Conservation (phyloP, 2,329 filamentous ascomycete species). For the Aspergillus versicolor region DNA sequence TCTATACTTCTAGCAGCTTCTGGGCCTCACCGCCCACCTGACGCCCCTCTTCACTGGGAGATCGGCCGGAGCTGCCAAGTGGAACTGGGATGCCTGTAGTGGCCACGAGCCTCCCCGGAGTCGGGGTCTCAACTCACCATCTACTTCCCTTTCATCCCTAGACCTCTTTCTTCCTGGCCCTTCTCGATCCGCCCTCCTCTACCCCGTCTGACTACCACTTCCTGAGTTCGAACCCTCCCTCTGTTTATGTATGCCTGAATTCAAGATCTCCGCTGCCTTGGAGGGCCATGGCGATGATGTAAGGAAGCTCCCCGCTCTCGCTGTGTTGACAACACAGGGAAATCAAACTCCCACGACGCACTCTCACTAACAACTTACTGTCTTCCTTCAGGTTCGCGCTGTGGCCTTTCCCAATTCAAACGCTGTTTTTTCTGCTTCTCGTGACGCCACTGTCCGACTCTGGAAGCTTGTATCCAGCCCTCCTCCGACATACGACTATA, state of each 20-base stretch:
- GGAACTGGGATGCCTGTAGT: background rate
- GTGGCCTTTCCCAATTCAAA: conserved; percentile 74
- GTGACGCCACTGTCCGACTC: conserved; percentile 84
- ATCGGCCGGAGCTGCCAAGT: background rate
- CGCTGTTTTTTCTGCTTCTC: conserved; percentile 77
- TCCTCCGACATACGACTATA: conserved; percentile 72
- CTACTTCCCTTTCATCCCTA: background rate
- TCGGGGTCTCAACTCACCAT: conserved; percentile 4
- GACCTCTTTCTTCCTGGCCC: background rate
- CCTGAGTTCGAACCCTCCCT: background rate
- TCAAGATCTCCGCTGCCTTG: conserved; percentile 89
- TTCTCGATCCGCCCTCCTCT: background rate
- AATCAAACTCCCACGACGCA: conserved; percentile 4
- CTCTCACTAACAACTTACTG: conserved; percentile 59
- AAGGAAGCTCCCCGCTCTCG: conserved; percentile 39
- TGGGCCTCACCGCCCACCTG: conserved; percentile 18
- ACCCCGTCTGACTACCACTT: background rate
- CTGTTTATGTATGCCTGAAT: conserved; percentile 66
- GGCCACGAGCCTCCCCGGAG: conserved; percentile 7
- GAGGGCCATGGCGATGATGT: conserved; percentile 93
- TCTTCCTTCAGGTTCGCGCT: conserved; percentile 69
- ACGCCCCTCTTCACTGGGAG: conserved; percentile 8
- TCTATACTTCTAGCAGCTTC: conserved; percentile 16
- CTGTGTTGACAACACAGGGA: conserved; percentile 16
- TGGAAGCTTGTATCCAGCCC: conserved; percentile 71